Base-by-base conservation (phyloP, 805 yeast genomes). In the Hanseniaspora meyeri region DNA sequence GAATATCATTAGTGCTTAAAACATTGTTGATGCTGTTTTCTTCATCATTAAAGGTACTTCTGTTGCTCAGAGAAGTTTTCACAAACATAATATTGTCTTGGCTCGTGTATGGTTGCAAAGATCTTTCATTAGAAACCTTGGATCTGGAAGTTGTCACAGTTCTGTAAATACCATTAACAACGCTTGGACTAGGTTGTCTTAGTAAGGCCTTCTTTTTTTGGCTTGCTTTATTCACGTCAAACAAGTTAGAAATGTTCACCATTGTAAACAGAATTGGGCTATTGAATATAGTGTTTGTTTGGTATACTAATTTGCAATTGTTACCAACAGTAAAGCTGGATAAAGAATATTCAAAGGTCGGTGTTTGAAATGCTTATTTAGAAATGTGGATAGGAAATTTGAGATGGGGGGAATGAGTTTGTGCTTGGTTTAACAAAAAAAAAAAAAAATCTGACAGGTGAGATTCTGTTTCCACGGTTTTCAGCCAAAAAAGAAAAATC, bases 91-190 rank as follows among this genome's bases (percentile, higher is more conserved):
- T 29, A 31, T 53, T 53, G 11, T 53, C 51, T 19, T 38, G 24
- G n/a, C 57, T 53, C 31, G 39, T 53, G 19, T 53, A 53, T 38
- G 57, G 31, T 14, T 32, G 32, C 29, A 53, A 19, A 38, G 14
- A 17, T 1, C 32, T 32, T 12, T 36, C 17, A 14, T 29, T 38
- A 6, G 43, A 20, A 8, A 14, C n/a, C 14, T 9, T 14, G n/a
- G 49, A 45, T 32, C 37, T 45, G 9, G 31, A 27, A 7, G 51
- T 32, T 11, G 17, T 45, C 3, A 53, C 57, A 16, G 57, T 53
- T 46, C 57, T 46, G 49, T 53, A 53, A 7, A 53, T 53, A 39
- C 57, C 57, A 43, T 53, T 53, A 5, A 46, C 47, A 20, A 53
- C 47, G 16, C 27, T 53, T 16, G 50, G 31, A 8, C 27, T 40